phyloP scores from a whole-genome alignment of 1,139 yeast species.

The Debaryomyces singareniensis region DNA sequence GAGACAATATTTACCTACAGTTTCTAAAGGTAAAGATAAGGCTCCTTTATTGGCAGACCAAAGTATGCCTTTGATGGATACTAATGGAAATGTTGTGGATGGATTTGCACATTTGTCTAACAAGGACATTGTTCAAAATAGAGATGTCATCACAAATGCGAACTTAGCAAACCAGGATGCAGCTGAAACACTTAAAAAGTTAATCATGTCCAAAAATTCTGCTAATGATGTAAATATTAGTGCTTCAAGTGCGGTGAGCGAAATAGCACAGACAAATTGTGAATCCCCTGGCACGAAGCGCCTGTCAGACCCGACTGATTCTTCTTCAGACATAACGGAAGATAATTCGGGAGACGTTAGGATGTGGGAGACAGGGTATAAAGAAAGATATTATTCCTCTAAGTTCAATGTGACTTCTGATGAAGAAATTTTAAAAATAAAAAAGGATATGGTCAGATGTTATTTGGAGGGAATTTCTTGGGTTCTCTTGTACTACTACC shows the following conservation, averaged over 20 bases:
- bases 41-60: slow-evolving; percentile 69
- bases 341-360: slow-evolving; percentile 55
- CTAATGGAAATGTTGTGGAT: slow-evolving; percentile 62
- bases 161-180: slow-evolving; percentile 70
- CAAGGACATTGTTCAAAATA: slow-evolving; percentile 64
- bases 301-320: slow-evolving; percentile 8
- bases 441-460: slow-evolving; percentile 57
- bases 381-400: slow-evolving; percentile 67
- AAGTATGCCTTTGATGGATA: slow-evolving; percentile 72
- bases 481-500: slow-evolving; percentile 90
- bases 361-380: slow-evolving; percentile 84
- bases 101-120: slow-evolving; percentile 61
- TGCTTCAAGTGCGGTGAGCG: neutral
- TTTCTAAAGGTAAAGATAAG: slow-evolving; percentile 62
- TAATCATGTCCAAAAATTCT: slow-evolving; percentile 24
- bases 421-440: slow-evolving; percentile 50
- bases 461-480: slow-evolving; percentile 95
- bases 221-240: slow-evolving; percentile 14
- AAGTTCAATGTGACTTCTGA: slow-evolving; percentile 60
- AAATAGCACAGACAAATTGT: slow-evolving; percentile 15
- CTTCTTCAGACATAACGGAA: slow-evolving; percentile 5
- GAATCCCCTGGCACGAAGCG: slow-evolving; percentile 16
- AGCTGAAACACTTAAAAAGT: slow-evolving; percentile 55
- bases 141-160: slow-evolving; percentile 65
- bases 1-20: slow-evolving; percentile 27